A percentile compares a stretch with the other conserved stretches of the same genome.
phyloP scores from a whole-genome alignment of 352 stramenopile species.

The Phytophthora macrochlamydospora region DNA sequence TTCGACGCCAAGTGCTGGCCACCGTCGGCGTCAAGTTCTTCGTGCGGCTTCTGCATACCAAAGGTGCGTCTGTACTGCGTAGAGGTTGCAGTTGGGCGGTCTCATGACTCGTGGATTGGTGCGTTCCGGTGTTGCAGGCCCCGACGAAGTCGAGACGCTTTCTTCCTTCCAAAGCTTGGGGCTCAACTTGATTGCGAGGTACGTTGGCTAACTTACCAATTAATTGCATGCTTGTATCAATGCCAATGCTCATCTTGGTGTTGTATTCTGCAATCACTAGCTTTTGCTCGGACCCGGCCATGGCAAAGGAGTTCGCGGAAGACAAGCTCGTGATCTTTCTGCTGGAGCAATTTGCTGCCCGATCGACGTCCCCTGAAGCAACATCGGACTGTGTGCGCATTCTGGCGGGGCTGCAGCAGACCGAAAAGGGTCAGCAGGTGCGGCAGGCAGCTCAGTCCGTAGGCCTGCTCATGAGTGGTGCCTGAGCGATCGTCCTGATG shows the following conservation, averaged over 20 bases:
- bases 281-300: slow-evolving; percentile 60
- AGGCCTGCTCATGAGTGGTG: slow-evolving; percentile 20
- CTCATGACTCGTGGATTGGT: not conserved
- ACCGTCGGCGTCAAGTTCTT: slow-evolving; percentile 78
- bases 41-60: slow-evolving; percentile 75
- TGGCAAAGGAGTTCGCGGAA: slow-evolving; percentile 67
- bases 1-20: slow-evolving; percentile 65
- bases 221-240: not conserved
- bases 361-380: slow-evolving; percentile 25
- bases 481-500: slow-evolving; percentile 23
- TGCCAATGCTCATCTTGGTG: not conserved
- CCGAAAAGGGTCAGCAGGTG: slow-evolving; percentile 55
- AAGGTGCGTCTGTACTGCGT: slow-evolving; percentile 35
- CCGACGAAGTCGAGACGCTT: slow-evolving; percentile 47
- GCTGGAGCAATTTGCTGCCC: slow-evolving; percentile 52
- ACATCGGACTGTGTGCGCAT: slow-evolving; percentile 62
- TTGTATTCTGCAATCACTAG: slow-evolving; percentile 23
- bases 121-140: slow-evolving; percentile 33
- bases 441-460: slow-evolving; percentile 16
- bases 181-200: slow-evolving; percentile 85
- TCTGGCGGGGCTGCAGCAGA: slow-evolving; percentile 45
- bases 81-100: not conserved
- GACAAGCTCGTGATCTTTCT: slow-evolving; percentile 64
- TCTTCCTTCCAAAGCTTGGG: slow-evolving; percentile 81
- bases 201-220: not conserved